These are phyloP conservation scores for Rhodotorula toruloides DNA, from an alignment of 768 basidiomycete species.

Conservation along the genomic window DNA sequence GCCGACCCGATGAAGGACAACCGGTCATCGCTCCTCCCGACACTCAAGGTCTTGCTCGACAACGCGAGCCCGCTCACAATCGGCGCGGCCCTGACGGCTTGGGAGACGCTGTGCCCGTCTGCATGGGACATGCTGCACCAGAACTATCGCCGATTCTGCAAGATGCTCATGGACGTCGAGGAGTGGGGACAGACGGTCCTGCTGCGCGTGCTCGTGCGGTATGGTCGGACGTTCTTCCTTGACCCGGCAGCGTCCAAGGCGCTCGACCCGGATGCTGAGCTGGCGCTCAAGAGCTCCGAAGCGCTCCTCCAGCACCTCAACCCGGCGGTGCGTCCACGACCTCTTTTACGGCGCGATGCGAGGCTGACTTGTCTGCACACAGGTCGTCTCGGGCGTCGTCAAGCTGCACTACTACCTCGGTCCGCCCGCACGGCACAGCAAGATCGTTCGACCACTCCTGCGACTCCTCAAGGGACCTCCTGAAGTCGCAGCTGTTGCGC, in stretches of 20 bases:
- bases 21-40: constrained; percentile 56
- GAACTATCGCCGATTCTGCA: constrained; percentile 79
- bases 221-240: constrained; percentile 57
- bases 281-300: constrained; percentile 66
- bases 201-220: constrained; percentile 70
- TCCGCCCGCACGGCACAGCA: constrained; percentile 55
- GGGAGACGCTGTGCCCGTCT: constrained; percentile 78
- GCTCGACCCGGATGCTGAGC: constrained; percentile 65
- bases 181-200: constrained; percentile 92
- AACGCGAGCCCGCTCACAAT: constrained; percentile 82
- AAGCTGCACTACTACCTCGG: constrained; percentile 70
- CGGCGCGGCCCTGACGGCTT: constrained; percentile 78
- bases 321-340: constrained; percentile 61
- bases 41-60: constrained; percentile 49
- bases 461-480: constrained; percentile 58
- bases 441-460: constrained; percentile 67
- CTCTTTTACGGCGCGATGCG: neutral
- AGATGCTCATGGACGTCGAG: constrained; percentile 79
- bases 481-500: constrained; percentile 70
- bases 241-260: constrained; percentile 28
- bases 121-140: constrained; percentile 75
- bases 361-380: neutral
- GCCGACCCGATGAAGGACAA: constrained; percentile 64
- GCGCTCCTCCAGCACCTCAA: constrained; percentile 81
- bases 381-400: constrained; percentile 76